Percentiles rank a stretch among this genome's conserved stretches.
phyloP scores from a whole-genome alignment of 768 basidiomycete genomes.

The Auricularia cornea region DNA sequence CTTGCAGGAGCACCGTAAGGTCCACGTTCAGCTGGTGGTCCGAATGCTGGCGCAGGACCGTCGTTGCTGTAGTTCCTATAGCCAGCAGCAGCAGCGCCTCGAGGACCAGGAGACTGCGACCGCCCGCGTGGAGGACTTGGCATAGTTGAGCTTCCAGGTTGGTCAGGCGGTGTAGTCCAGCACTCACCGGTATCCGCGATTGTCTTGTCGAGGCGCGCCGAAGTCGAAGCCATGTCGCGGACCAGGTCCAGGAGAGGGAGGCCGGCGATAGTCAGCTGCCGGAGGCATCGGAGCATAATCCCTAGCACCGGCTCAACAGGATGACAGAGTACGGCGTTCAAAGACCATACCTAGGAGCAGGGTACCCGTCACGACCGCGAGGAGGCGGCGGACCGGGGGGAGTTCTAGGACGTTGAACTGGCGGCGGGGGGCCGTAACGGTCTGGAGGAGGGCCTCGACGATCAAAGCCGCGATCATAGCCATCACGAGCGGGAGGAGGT shows the following conservation, averaged over 20 bases:
- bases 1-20: constrained; percentile 38
- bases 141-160: not conserved
- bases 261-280: constrained; percentile 34
- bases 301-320: constrained; percentile 25
- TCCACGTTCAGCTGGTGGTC: constrained; percentile 26
- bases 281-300: constrained; percentile 48
- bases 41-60: constrained; percentile 7
- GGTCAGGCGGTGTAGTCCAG: not conserved
- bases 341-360: constrained; percentile 40
- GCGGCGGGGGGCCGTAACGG: constrained; percentile 35
- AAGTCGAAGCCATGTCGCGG: constrained; percentile 25
- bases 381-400: constrained; percentile 49
- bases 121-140: constrained; percentile 42
- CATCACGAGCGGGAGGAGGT: constrained; percentile 27
- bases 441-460: constrained; percentile 40
- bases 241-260: constrained; percentile 34
- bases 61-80: constrained; percentile 23
- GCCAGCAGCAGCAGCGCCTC: constrained; percentile 30
- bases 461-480: constrained; percentile 22
- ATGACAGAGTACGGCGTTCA: not conserved
- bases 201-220: constrained; percentile 10
- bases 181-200: constrained; percentile 29
- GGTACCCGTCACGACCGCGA: constrained; percentile 54
- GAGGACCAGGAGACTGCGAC: constrained; percentile 59
- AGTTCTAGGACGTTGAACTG: constrained; percentile 42